Base-by-base conservation (phyloP, 2,329 filamentous ascomycete species). In the Cladophialophora psammophila region DNA sequence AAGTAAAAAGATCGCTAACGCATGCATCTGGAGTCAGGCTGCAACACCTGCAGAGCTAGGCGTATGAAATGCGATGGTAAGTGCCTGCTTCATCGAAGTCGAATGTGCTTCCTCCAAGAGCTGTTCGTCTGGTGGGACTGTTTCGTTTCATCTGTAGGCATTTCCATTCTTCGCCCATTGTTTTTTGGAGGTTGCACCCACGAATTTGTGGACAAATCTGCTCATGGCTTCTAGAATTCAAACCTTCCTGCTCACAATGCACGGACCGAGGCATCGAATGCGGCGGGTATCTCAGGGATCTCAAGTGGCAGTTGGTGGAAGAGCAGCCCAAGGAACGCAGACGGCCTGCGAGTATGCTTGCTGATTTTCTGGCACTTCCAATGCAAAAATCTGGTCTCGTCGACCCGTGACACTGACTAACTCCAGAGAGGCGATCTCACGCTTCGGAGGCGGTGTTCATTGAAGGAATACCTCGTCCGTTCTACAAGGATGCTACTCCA, bases 31-130 rank as follows among this genome's bases (percentile, higher is more conserved):
- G 7, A 10, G 9, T 58, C 75, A 91, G 89, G 89, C 69, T 92
- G 89, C 78, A 83, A 88, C 71, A 91, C 89, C 60, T 92, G 89
- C 81, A 92, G 91, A 78, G 83, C 86, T 66, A 91, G 91, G 78
- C 83, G 89, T 66, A 79, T 91, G 61, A 92, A 91, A 78, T 92
- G 89, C 78, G 89, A 91, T 76, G 89, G 45, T 50, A 20, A 50
- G 45, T 12, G 5, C 45, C 18, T 31, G 3, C n/a, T 38, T 59
- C 56, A 20, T 13, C 5, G 5, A 40, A 40, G 15, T 1, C 36
- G 36, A 40, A 40, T 15, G 5, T 5, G 1, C 12, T 40, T 40
- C 12, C 12, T 13, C 4, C 15, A 10, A 40, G 10, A 40, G 9
- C 36, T 40, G 15, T 15, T 15, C 12, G 10, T 40, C 26, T n/a